A percentile compares a stretch with the other conserved stretches of the same genome.
Evolutionary conservation across 164 flowering plant genomes (phyloP).

Genomic region (Piper longum): DNA sequence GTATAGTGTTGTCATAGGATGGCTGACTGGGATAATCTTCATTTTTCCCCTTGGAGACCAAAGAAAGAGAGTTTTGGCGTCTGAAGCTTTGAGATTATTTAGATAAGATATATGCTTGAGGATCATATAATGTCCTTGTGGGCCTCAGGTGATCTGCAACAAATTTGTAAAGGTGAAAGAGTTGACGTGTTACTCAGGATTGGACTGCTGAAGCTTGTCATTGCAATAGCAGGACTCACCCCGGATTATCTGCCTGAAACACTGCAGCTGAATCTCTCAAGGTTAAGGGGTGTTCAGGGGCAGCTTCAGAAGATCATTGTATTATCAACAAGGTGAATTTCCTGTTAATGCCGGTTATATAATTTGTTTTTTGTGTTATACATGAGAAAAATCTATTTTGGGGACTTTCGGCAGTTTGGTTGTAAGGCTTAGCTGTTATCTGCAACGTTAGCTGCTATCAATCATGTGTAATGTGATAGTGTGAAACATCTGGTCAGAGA

Average conservation of each 20-base stretch:
- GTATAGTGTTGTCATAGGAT: no score
- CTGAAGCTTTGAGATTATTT: background rate
- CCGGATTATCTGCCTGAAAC: conserved; percentile 78
- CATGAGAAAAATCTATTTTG: no score
- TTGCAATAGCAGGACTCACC: conserved; percentile 46
- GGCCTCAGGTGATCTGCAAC: conserved; percentile 10
- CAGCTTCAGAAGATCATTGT: conserved; percentile 79
- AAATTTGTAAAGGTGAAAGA: conserved; percentile 73
- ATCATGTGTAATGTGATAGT: no score
- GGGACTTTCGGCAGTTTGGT: no score
- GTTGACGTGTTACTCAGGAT: conserved; percentile 67
- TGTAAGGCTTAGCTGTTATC: no score
- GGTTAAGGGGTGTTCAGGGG: conserved; percentile 68
- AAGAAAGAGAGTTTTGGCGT: background rate
- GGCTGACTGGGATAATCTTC: no score
- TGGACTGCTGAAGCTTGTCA: conserved; percentile 62
- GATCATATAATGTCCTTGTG: background rate
- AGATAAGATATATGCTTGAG: background rate
- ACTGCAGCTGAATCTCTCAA: conserved; percentile 46
- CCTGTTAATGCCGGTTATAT: no score
- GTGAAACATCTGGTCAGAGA: no score
- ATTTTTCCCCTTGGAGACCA: no score
- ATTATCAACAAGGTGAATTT: conserved; percentile 50
- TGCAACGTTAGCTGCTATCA: no score
- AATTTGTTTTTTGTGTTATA: background rate